These are phyloP conservation scores for Barbarea vulgaris DNA, from an alignment of 345 rosid genomes.

Conservation along the genomic window DNA sequence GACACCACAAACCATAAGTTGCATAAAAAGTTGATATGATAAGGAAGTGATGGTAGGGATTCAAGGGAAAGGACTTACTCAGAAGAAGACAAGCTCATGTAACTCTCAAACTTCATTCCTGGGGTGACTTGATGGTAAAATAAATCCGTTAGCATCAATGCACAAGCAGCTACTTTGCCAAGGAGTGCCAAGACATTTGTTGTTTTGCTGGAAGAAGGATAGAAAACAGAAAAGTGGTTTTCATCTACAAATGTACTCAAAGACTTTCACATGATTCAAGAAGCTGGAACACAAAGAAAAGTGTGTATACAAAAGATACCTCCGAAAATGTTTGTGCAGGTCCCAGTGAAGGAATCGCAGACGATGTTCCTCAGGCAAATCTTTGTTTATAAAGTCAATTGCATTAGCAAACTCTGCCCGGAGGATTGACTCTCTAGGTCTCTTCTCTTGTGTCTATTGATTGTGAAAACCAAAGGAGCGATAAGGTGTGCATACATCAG, in stretches of 20 bases:
- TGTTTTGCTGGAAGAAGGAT: conserved; percentile 63
- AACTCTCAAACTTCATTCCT: conserved; percentile 54
- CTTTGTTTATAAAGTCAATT: conserved; percentile 84
- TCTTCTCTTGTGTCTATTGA: conserved; percentile 44
- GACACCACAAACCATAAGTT: conserved; percentile 6
- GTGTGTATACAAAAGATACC: conserved; percentile 50
- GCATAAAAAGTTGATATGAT: background rate
- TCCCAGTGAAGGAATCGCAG: conserved; percentile 64
- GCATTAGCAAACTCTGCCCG: conserved; percentile 95
- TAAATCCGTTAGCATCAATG: conserved; percentile 81
- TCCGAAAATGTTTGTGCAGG: conserved; percentile 70
- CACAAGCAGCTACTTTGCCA: conserved; percentile 81
- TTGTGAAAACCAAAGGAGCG: conserved; percentile 13
- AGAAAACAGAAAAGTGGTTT: conserved; percentile 25
- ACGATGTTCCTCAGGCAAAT: conserved; percentile 69
- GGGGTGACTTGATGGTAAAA: conserved; percentile 79
- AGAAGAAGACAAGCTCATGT: conserved; percentile 47
- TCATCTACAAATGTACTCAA: background rate
- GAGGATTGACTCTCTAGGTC: conserved; percentile 92
- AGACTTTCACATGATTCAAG: background rate
- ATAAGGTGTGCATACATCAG: background rate
- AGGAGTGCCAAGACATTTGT: conserved; percentile 72
- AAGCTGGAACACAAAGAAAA: background rate
- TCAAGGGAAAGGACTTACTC: conserved; percentile 58
- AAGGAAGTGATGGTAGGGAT: background rate